Percentiles rank a stretch among this genome's conserved stretches.
Conservation (phyloP, 2,329 filamentous ascomycete genomes). For the Talaromyces amestolkiae region DNA sequence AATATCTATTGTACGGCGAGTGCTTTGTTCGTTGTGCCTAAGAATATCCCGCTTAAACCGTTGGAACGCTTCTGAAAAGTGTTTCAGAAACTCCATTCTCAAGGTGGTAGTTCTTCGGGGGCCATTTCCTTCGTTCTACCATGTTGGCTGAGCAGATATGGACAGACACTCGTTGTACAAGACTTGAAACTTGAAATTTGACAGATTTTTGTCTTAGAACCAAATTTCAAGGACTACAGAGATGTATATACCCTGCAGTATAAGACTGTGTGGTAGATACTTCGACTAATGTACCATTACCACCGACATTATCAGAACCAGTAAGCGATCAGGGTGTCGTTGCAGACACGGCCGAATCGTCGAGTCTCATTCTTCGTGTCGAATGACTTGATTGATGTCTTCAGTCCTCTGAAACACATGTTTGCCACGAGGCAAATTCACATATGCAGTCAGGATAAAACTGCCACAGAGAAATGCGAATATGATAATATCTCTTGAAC, state of each 20-base stretch:
- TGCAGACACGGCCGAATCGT: background rate
- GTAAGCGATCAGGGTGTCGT: background rate
- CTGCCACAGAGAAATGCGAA: background rate
- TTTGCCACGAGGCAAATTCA: background rate
- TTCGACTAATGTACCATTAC: background rate
- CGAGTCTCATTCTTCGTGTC: too few relatives aligned
- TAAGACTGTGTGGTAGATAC: background rate
- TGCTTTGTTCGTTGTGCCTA: conserved; percentile 59
- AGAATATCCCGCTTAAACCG: conserved; percentile 43
- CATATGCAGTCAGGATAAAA: background rate
- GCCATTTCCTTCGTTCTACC: background rate
- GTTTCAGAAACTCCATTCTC: background rate
- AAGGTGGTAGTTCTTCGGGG: background rate
- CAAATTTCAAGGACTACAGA: background rate
- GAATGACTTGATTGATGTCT: background rate
- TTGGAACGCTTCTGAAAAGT: conserved; percentile 39
- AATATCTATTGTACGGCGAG: conserved; percentile 58
- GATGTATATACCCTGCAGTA: background rate
- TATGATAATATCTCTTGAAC: background rate
- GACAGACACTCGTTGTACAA: background rate
- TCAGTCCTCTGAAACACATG: background rate
- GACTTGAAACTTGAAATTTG: background rate
- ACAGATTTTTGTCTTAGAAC: background rate
- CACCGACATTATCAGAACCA: background rate
- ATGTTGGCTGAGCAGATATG: background rate